Conservation (phyloP, 371 early-diverging fungal genomes). For the Synchytrium microbalum region DNA sequence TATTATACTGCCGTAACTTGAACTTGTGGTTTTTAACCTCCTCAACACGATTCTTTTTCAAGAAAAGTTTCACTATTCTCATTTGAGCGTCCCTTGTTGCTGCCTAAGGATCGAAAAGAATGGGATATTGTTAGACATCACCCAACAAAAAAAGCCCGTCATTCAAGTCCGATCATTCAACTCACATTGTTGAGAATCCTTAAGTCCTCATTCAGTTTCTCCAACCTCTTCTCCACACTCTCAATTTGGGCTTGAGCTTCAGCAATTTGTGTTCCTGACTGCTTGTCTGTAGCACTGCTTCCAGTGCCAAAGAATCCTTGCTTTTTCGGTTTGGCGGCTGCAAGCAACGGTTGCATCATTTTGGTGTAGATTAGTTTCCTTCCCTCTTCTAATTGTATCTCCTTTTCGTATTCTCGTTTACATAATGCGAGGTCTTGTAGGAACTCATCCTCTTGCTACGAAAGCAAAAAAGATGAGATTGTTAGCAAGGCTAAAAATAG, state of each 20-base stretch:
- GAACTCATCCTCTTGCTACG: not conserved
- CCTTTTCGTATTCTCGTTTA: not conserved
- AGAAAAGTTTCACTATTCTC: not conserved
- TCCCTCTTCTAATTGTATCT: not conserved
- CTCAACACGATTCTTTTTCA: not conserved
- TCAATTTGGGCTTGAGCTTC: not conserved
- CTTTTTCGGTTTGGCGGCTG: not conserved
- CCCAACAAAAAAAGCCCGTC: too few species aligned
- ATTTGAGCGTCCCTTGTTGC: not conserved
- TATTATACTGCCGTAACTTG: not conserved
- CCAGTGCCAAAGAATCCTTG: not conserved
- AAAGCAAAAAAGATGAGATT: too few species aligned
- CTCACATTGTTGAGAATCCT: not conserved
- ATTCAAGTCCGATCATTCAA: too few species aligned
- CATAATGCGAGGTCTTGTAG: not conserved
- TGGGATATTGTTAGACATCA: too few species aligned
- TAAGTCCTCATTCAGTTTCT: not conserved
- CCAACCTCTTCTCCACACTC: not conserved
- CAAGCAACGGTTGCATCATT: not conserved
- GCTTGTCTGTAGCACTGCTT: not conserved
- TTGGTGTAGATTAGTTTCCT: not conserved
- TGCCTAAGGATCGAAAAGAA: too few species aligned
- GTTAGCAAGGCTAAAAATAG: not conserved
- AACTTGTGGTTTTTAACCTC: not conserved
- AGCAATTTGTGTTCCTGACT: not conserved